A percentile compares a stretch with the other conserved stretches of the same genome.
These are phyloP conservation scores for Volvox carteri DNA, from an alignment of 163 green algal species.

Conservation along the genomic window DNA sequence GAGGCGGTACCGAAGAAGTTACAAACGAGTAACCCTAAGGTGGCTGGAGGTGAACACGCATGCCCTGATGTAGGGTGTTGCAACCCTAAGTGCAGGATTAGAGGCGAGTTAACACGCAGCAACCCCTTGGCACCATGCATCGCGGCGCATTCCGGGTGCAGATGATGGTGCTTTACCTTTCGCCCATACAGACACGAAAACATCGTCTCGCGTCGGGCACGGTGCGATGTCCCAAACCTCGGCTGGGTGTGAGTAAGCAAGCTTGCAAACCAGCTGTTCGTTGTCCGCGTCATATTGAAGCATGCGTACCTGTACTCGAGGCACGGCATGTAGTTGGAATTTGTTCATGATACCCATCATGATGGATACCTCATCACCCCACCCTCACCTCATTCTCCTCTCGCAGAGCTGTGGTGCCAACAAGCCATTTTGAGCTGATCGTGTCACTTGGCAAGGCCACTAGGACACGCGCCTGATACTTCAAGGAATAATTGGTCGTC, in stretches of 20 bases:
- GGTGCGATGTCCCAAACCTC: constrained; percentile 84
- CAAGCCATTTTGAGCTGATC: constrained; percentile 73
- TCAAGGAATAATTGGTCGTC: constrained; percentile 24
- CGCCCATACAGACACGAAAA: constrained; percentile 85
- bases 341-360: too few relatives aligned
- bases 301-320: constrained; percentile 65
- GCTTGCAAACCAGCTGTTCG: constrained; percentile 65
- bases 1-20: too few relatives aligned
- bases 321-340: background rate
- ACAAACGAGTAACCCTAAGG: too few relatives aligned
- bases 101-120: too few relatives aligned
- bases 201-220: constrained; percentile 55
- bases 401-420: constrained; percentile 79
- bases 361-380: too few relatives aligned
- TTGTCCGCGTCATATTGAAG: constrained; percentile 75
- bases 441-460: constrained; percentile 56
- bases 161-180: constrained; percentile 64
- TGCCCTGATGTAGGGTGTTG: too few relatives aligned
- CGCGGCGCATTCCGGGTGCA: too few relatives aligned
- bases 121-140: too few relatives aligned
- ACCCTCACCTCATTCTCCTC: constrained; percentile 87
- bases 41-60: too few relatives aligned
- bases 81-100: too few relatives aligned
- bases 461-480: constrained; percentile 48
- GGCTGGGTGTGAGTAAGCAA: constrained; percentile 67